phyloP scores from a whole-genome alignment of 1,139 yeast genomes.

The Ashbya aceris region DNA sequence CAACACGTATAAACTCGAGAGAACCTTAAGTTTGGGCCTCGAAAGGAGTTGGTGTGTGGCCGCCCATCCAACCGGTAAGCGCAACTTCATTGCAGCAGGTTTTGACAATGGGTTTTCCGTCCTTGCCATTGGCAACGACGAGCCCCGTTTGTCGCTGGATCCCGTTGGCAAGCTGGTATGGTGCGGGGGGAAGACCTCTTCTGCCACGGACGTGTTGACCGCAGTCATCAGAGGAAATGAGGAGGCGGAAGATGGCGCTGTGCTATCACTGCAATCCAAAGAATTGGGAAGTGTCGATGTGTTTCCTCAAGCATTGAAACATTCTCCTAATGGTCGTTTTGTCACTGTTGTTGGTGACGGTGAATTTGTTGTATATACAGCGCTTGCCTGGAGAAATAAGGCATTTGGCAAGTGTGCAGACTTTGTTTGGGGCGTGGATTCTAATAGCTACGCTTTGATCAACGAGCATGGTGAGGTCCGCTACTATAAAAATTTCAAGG shows the following conservation, averaged over 20 bases:
- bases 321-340: slow-evolving; percentile 95
- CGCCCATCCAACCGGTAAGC: slow-evolving; percentile 48
- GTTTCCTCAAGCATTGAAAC: slow-evolving; percentile 77
- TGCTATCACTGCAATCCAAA: slow-evolving; percentile 64
- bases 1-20: slow-evolving; percentile 75
- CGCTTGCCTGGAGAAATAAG: slow-evolving; percentile 96
- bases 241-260: slow-evolving; percentile 72
- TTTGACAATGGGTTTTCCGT: slow-evolving; percentile 91
- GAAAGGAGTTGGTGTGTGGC: slow-evolving; percentile 97
- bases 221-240: slow-evolving; percentile 68
- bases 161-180: slow-evolving; percentile 82
- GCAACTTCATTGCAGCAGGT: slow-evolving; percentile 78
- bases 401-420: slow-evolving; percentile 85
- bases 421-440: slow-evolving; percentile 92
- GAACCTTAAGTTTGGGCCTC: slow-evolving; percentile 79
- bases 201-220: slow-evolving; percentile 61
- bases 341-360: slow-evolving; percentile 98
- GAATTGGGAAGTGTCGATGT: slow-evolving; percentile 90
- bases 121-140: slow-evolving; percentile 83
- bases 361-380: slow-evolving; percentile 90
- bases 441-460: slow-evolving; percentile 77
- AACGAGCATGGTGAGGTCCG: slow-evolving; percentile 59
- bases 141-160: slow-evolving; percentile 91
- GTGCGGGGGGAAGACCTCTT: slow-evolving; percentile 62
- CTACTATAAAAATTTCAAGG: slow-evolving; percentile 77